Conservation (phyloP, 2,329 filamentous ascomycete genomes). For the Biscogniauxia sp. region DNA sequence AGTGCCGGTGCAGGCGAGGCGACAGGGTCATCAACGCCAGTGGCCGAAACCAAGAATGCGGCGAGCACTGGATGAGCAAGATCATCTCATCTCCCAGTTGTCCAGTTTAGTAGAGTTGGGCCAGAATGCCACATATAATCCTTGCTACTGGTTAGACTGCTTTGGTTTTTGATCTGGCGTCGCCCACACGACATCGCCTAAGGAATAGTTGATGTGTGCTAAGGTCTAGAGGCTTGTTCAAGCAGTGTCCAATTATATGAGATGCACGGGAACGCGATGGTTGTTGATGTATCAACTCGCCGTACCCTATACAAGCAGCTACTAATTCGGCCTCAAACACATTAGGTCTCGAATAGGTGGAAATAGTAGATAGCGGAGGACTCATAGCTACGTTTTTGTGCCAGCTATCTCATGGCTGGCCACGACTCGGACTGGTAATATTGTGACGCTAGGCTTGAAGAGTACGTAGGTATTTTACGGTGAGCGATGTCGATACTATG, state of each 20-base stretch:
- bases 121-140: neutral
- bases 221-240: neutral
- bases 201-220: neutral
- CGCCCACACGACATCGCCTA: neutral
- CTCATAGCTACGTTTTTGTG: too few relatives aligned
- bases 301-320: neutral
- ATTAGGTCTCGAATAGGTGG: too few relatives aligned
- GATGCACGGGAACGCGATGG: neutral
- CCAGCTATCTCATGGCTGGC: too few relatives aligned
- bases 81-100: neutral
- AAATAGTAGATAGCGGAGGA: neutral
- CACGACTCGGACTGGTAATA: neutral
- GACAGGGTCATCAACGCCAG: conserved; percentile 8
- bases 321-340: neutral
- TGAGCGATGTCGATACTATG: too few relatives aligned
- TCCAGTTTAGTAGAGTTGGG: neutral
- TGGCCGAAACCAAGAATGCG: conserved; percentile 8
- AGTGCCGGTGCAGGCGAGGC: conserved; percentile 6
- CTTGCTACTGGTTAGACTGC: neutral
- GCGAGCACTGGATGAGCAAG: conserved; percentile 17
- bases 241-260: neutral
- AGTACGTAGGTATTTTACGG: too few relatives aligned
- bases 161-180: neutral
- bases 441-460: too few relatives aligned
- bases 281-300: neutral